These are phyloP conservation scores for Eucalyptus tenuipes DNA, from an alignment of 345 rosid genomes.

Conservation along the genomic window DNA sequence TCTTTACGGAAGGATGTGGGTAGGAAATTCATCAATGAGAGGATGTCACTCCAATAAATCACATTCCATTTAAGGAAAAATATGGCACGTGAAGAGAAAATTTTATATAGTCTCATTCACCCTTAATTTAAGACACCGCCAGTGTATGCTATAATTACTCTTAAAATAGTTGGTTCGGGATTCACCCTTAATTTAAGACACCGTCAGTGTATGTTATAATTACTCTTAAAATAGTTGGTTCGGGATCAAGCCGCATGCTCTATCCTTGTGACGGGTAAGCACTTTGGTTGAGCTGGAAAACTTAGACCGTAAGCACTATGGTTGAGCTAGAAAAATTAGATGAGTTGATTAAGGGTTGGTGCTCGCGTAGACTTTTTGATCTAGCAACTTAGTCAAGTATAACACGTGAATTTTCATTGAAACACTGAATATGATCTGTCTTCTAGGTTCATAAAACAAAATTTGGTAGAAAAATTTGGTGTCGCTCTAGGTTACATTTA, in stretches of 20 bases:
- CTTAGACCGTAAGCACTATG: background rate
- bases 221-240: background rate
- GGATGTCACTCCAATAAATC: background rate
- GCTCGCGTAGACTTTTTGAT: background rate
- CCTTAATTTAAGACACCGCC: no score
- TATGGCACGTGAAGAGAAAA: background rate
- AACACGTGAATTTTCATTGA: background rate
- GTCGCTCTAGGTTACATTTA: background rate
- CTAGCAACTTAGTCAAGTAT: background rate
- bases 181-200: background rate
- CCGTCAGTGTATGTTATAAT: background rate
- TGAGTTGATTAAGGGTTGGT: background rate
- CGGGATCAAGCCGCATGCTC: background rate
- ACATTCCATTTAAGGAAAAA: background rate
- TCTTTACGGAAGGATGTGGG: background rate
- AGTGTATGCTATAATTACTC: background rate
- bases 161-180: background rate
- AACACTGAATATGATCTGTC: background rate
- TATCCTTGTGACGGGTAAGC: background rate
- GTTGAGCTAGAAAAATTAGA: background rate
- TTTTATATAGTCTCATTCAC: fast-evolving
- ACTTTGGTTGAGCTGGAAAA: background rate
- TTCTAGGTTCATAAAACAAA: background rate
- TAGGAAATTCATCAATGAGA: background rate
- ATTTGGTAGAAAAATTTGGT: background rate